These are phyloP conservation scores for Mucor mucedo DNA, from an alignment of 371 early-diverging fungal species.

Conservation along the genomic window DNA sequence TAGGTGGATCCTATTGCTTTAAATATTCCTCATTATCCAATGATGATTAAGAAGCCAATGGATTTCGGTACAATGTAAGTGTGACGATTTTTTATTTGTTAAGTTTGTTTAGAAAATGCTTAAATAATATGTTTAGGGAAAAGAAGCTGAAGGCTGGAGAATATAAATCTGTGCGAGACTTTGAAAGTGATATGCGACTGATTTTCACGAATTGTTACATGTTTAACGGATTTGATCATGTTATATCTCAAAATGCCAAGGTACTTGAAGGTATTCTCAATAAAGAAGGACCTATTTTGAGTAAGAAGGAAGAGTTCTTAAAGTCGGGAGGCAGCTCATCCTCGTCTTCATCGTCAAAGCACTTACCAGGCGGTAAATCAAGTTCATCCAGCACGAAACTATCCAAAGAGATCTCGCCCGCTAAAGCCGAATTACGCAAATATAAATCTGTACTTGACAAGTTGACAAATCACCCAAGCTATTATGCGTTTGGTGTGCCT, in stretches of 20 bases:
- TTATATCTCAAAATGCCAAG: constrained; percentile 68
- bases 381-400: constrained; percentile 3
- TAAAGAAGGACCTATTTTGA: constrained; percentile 44
- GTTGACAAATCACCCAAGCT: constrained; percentile 22
- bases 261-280: constrained; percentile 57
- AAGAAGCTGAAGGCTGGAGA: constrained; percentile 64
- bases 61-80: constrained; percentile 62
- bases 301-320: constrained; percentile 36
- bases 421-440: constrained; percentile 35
- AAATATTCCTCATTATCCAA: constrained; percentile 81
- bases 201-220: constrained; percentile 88
- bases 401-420: constrained; percentile 12
- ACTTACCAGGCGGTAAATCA: constrained; percentile 1
- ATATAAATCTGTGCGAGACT: constrained; percentile 63
- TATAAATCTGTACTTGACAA: constrained; percentile 42
- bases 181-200: constrained; percentile 74
- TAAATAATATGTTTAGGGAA: constrained; percentile 37
- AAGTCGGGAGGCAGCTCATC: background rate
- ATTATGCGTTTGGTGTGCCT: constrained; percentile 42
- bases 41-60: constrained; percentile 90
- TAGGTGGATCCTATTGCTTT: constrained; percentile 79
- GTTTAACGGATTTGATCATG: constrained; percentile 83
- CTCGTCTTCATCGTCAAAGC: background rate
- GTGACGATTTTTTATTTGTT: background rate
- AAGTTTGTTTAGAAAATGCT: too few relatives aligned